These are phyloP conservation scores for Helenozyma rhizophorensis DNA, from an alignment of 805 yeast genomes.

Conservation along the genomic window DNA sequence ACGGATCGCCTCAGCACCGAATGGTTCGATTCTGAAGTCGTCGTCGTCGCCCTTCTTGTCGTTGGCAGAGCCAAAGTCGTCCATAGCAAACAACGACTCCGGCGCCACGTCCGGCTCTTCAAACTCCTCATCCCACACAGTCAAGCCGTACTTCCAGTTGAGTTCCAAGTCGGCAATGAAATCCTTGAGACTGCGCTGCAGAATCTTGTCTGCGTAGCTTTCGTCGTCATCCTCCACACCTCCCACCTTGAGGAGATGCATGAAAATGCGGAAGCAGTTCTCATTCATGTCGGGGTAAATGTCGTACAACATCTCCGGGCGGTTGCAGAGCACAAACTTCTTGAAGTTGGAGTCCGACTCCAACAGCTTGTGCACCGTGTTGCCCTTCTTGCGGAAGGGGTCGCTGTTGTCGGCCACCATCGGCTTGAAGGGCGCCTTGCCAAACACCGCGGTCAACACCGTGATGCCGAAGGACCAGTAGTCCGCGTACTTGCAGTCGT, in stretches of 20 bases:
- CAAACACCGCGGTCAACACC: constrained; percentile 45
- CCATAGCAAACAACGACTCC: constrained; percentile 14
- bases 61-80: constrained; percentile 7
- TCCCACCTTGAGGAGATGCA: constrained; percentile 35
- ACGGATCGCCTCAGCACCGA: background rate
- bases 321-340: constrained; percentile 34
- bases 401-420: constrained; percentile 6
- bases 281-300: constrained; percentile 45
- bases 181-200: constrained; percentile 30
- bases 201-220: constrained; percentile 19
- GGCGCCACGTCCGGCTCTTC: constrained; percentile 1
- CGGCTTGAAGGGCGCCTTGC: constrained; percentile 49
- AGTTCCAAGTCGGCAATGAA: constrained; percentile 28
- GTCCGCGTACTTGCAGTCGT: constrained; percentile 47
- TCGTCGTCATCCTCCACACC: constrained; percentile 30
- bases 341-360: constrained; percentile 41
- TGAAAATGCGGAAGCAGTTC: constrained; percentile 39
- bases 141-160: constrained; percentile 38
- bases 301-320: constrained; percentile 42
- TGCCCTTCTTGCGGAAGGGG: constrained; percentile 4
- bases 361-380: constrained; percentile 9
- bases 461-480: constrained; percentile 55
- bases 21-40: background rate
- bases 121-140: constrained; percentile 41
- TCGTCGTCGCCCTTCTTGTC: constrained; percentile 1